Conservation (phyloP, 148 eudicot genomes). For the Amaranthus palmeri region DNA sequence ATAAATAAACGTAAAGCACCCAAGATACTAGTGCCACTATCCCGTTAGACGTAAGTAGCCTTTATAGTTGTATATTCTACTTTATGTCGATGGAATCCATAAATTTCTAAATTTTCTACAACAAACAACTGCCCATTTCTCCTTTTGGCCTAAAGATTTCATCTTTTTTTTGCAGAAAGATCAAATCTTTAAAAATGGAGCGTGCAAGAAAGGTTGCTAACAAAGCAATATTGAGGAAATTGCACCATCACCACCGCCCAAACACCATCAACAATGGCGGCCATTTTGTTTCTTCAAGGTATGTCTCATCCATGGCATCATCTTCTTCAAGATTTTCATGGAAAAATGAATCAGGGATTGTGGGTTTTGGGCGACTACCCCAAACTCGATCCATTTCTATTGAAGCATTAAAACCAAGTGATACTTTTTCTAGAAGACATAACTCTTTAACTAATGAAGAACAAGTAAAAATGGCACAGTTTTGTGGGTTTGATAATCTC, state of each 20-base stretch:
- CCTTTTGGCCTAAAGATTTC: neutral
- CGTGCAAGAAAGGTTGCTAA: slow-evolving; percentile 70
- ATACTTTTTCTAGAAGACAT: slow-evolving; percentile 81
- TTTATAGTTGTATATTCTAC: too few relatives aligned
- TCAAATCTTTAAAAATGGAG: slow-evolving; percentile 49
- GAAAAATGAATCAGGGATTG: slow-evolving; percentile 26
- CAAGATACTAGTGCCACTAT: slow-evolving; percentile 23
- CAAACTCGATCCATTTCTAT: slow-evolving; percentile 63
- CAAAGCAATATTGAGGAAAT: slow-evolving; percentile 51
- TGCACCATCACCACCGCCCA: slow-evolving; percentile 41
- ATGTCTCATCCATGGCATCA: slow-evolving; percentile 61
- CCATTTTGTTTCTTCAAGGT: slow-evolving; percentile 43
- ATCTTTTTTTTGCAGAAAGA: slow-evolving; percentile 13
- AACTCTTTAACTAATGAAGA: slow-evolving; percentile 84
- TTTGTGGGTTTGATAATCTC: slow-evolving; percentile 53
- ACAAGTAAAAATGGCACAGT: slow-evolving; percentile 63
- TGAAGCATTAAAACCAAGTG: slow-evolving; percentile 72
- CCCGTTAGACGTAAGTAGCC: slow-evolving; percentile 35
- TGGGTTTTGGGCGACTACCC: slow-evolving; percentile 19
- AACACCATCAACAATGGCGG: slow-evolving; percentile 13
- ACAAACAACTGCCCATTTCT: slow-evolving; percentile 20
- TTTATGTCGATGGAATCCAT: slow-evolving; percentile 18
- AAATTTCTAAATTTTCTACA: slow-evolving; percentile 21
- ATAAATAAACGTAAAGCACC: neutral
- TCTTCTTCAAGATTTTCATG: slow-evolving; percentile 20